Evolutionary conservation across 1,139 yeast genomes (phyloP).

Genomic region (Kurtzmaniella quercitrusa): DNA sequence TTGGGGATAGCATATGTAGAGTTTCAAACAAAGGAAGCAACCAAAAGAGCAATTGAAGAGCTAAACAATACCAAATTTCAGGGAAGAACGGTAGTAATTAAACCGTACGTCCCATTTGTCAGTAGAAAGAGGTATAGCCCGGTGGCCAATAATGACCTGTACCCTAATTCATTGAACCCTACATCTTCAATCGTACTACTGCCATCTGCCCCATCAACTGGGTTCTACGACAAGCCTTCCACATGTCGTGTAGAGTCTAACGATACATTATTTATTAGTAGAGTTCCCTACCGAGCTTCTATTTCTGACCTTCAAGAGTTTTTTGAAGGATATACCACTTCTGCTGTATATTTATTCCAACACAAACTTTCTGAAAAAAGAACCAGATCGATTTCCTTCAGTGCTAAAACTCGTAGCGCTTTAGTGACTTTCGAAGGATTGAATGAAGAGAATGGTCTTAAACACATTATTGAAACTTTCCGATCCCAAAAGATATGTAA

Average conservation of each 20-base stretch:
- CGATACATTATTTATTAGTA: conserved; percentile 51
- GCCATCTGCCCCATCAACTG: background rate
- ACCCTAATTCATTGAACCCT: too few species aligned
- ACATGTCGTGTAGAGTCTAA: conserved; percentile 20
- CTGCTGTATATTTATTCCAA: conserved; percentile 44
- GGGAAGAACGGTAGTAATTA: conserved; percentile 24
- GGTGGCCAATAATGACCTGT: background rate
- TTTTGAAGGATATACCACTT: conserved; percentile 43
- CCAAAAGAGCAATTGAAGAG: conserved; percentile 39
- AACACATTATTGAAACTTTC: conserved; percentile 39
- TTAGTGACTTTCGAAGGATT: conserved; percentile 39
- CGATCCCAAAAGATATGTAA: conserved; percentile 11
- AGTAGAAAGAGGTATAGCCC: background rate
- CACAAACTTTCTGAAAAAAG: conserved; percentile 14
- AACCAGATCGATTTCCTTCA: conserved; percentile 11
- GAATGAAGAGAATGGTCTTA: conserved; percentile 36
- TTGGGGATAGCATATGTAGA: conserved; percentile 68
- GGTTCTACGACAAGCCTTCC: background rate
- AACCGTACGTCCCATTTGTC: conserved; percentile 11
- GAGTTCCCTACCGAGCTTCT: conserved; percentile 34
- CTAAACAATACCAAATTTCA: conserved; percentile 39
- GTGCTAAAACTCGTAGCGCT: conserved; percentile 37
- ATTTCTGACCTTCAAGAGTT: conserved; percentile 40
- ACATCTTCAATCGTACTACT: too few species aligned
- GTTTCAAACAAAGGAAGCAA: conserved; percentile 46